These are phyloP conservation scores for Dorcoceras hygrometricum DNA, from an alignment of 257 asterid genomes.

Conservation along the genomic window DNA sequence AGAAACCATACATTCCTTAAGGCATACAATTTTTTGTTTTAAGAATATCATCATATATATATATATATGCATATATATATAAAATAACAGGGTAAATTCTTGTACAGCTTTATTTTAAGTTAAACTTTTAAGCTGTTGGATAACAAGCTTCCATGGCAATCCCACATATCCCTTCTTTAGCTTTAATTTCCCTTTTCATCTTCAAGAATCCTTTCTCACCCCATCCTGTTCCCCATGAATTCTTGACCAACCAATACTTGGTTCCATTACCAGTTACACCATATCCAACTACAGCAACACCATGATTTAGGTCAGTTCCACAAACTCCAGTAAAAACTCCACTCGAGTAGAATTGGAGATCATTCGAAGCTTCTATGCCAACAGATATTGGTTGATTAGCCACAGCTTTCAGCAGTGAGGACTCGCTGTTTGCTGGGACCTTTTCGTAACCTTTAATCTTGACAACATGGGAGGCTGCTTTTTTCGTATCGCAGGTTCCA, in stretches of 20 bases:
- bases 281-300: conserved; percentile 41
- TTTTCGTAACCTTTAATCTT: conserved; percentile 35
- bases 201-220: conserved; percentile 43
- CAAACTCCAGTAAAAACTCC: conserved; percentile 41
- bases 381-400: conserved; percentile 39
- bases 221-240: conserved; percentile 45
- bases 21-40: background rate
- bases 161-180: conserved; percentile 37
- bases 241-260: conserved; percentile 44
- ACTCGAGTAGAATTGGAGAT: conserved; percentile 36
- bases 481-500: conserved; percentile 30
- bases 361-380: conserved; percentile 39
- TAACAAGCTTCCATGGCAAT: conserved; percentile 48
- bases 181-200: conserved; percentile 35
- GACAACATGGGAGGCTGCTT: conserved; percentile 30
- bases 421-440: conserved; percentile 35
- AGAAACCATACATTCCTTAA: background rate
- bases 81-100: background rate
- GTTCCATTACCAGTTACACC: conserved; percentile 30
- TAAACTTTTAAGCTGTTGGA: conserved; percentile 23
- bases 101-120: background rate
- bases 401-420: conserved; percentile 33
- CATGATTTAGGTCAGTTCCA: conserved; percentile 38
- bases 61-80: too few relatives aligned
- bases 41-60: background rate